Conservation (phyloP, 345 rosid genomes). For the Euclidium syriacum region DNA sequence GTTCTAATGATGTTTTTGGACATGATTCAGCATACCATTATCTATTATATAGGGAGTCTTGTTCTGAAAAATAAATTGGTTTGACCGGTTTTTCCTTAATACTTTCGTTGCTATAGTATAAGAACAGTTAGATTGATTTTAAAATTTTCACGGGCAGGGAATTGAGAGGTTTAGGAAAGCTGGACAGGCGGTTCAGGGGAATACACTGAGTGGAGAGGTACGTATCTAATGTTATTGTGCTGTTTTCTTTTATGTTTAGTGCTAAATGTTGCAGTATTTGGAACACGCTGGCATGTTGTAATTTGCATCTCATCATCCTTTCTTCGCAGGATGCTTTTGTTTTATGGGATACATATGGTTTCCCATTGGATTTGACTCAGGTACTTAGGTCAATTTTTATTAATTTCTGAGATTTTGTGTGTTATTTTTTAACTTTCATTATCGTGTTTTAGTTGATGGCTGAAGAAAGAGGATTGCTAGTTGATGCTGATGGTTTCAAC, state of each 20-base stretch:
- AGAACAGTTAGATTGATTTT: slow-evolving; percentile 14
- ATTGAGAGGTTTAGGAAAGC: slow-evolving; percentile 94
- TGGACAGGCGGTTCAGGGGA: slow-evolving; percentile 75
- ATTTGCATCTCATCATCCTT: background rate
- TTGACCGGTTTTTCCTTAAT: background rate
- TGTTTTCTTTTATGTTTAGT: background rate
- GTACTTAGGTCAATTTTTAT: slow-evolving; percentile 33
- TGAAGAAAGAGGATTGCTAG: slow-evolving; percentile 78
- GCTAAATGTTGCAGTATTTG: background rate
- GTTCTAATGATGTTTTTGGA: background rate
- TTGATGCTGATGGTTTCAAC: slow-evolving; percentile 81
- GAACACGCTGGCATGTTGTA: background rate
- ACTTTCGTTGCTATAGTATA: background rate
- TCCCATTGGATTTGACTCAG: slow-evolving; percentile 95
- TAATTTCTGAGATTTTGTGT: slow-evolving; percentile 1
- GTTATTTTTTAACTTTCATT: slow-evolving; percentile 7
- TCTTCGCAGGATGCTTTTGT: slow-evolving; percentile 79
- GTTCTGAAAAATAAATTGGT: background rate
- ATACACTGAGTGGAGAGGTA: slow-evolving; percentile 74
- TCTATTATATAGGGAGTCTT: background rate
- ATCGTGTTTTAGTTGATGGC: slow-evolving; percentile 71
- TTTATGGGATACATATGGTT: slow-evolving; percentile 97
- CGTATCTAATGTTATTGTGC: slow-evolving; percentile 3
- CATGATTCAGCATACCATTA: background rate
- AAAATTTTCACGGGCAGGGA: slow-evolving; percentile 48